Base-by-base conservation (phyloP, 148 eudicot genomes). In the Cornus florida region DNA sequence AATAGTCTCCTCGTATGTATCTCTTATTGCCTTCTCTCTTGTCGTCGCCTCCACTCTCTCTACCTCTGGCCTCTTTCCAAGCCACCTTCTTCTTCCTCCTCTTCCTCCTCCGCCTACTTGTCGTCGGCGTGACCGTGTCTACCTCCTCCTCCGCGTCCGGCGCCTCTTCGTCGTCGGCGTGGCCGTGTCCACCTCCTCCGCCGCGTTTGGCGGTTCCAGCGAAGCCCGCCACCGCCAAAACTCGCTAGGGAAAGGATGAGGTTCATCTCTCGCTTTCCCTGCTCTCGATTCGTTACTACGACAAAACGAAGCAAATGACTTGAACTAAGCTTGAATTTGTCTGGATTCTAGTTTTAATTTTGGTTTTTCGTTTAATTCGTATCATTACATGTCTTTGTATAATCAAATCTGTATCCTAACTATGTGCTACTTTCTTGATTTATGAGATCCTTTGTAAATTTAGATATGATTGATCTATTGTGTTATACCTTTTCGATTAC, bases 271-370 rank as follows among this genome's bases (percentile, higher is more conserved):
- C 98, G 12, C 80, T 94, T 5, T 91, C 95, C 16, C 81, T 94
- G 22, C 86, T 94, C 5, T 92, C 97, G 20, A 92, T 94, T 78
- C 85, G 88, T 67, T 91, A 84, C 80, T 94, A 80, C 50, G 93
- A 91, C 89, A 94, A 89, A 88, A 90, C 91, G 94, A 88, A 88
- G n/a, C n/a, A n/a, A n/a, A n/a, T n/a, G n/a, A n/a, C n/a, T n/a
- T n/a, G n/a, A n/a, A n/a, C n/a, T n/a, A n/a, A n/a, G n/a, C n/a
- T n/a, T n/a, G n/a, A n/a, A n/a, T n/a, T n/a, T n/a, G n/a, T n/a
- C n/a, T n/a, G n/a, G n/a, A n/a, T n/a, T n/a, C n/a, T n/a, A n/a
- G n/a, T n/a, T n/a, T n/a, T n/a, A n/a, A n/a, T n/a, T n/a, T n/a
- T n/a, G n/a, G n/a, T n/a, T n/a, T n/a, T n/a, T n/a, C n/a, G n/a